A percentile compares a stretch with the other conserved stretches of the same genome.
Conservation (phyloP, 495 filamentous ascomycete genomes). For the Lineolata rhizophorae region DNA sequence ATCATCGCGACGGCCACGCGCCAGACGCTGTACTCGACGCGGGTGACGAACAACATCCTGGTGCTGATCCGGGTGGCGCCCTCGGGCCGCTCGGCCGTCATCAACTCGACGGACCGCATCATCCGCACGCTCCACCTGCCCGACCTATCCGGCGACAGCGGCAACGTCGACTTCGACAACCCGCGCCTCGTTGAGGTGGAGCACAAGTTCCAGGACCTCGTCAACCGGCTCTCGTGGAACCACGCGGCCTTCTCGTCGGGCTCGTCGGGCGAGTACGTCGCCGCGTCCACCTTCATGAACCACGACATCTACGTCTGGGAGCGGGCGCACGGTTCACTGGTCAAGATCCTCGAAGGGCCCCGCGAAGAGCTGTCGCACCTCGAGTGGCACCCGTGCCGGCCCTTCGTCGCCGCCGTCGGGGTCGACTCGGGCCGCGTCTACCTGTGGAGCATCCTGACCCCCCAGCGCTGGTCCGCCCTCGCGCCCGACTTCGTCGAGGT, state of each 20-base stretch:
- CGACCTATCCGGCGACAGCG: slow-evolving; percentile 24
- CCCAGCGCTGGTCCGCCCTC: slow-evolving; percentile 89
- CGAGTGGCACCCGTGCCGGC: slow-evolving; percentile 75
- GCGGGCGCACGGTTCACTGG: slow-evolving; percentile 72
- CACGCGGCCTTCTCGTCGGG: slow-evolving; percentile 80
- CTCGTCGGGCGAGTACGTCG: slow-evolving; percentile 70
- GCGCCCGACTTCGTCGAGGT: slow-evolving; percentile 95
- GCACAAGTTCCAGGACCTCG: slow-evolving; percentile 95
- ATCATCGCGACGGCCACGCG: slow-evolving; percentile 60
- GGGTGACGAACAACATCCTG: slow-evolving; percentile 67
- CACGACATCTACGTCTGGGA: slow-evolving; percentile 99
- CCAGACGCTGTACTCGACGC: slow-evolving; percentile 65
- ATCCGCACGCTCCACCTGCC: slow-evolving; percentile 72
- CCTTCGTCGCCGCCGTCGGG: slow-evolving; percentile 72
- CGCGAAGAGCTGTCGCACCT: slow-evolving; percentile 63
- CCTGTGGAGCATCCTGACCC: slow-evolving; percentile 78
- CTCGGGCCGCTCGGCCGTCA: slow-evolving; percentile 66
- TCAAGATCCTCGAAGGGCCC: slow-evolving; percentile 87
- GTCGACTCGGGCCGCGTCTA: slow-evolving; percentile 76
- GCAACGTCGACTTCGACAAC: slow-evolving; percentile 37
- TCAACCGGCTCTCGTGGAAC: slow-evolving; percentile 87
- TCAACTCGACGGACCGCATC: slow-evolving; percentile 80
- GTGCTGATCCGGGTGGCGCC: slow-evolving; percentile 66
- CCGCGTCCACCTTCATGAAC: slow-evolving; percentile 87
- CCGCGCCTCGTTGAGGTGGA: slow-evolving; percentile 82